phyloP scores from a whole-genome alignment of 306 rosid species.

The Vicia faba region DNA sequence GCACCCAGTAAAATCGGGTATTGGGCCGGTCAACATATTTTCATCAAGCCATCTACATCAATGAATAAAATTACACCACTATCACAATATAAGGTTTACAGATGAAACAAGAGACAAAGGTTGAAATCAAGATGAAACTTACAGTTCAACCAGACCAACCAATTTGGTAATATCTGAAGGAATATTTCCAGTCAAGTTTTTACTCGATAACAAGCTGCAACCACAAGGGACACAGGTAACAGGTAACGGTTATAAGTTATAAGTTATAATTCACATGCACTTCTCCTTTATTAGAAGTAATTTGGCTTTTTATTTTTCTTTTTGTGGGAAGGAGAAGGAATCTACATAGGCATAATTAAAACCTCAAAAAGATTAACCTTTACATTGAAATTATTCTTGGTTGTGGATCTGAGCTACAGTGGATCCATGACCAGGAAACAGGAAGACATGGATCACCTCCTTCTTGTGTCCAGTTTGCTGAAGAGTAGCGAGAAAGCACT shows the following conservation, averaged over 20 bases:
- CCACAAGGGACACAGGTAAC: slow-evolving; percentile 38
- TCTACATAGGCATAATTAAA: slow-evolving; percentile 23
- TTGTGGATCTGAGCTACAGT: slow-evolving; percentile 73
- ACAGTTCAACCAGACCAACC: slow-evolving; percentile 79
- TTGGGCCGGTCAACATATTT: slow-evolving; percentile 60
- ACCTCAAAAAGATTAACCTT: slow-evolving; percentile 34
- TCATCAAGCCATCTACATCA: slow-evolving; percentile 51
- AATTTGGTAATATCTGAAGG: slow-evolving; percentile 70
- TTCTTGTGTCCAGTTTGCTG: slow-evolving; percentile 74
- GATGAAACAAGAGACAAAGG: slow-evolving; percentile 18
- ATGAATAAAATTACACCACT: slow-evolving; percentile 29
- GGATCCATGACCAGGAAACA: slow-evolving; percentile 97
- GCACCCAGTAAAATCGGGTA: slow-evolving; percentile 86
- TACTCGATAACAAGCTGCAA: slow-evolving; percentile 68
- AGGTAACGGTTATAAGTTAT: slow-evolving; percentile 31
- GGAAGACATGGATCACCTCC: slow-evolving; percentile 97
- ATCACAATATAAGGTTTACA: slow-evolving; percentile 20
- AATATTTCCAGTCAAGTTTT: slow-evolving; percentile 76
- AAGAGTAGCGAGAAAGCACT: slow-evolving; percentile 63
- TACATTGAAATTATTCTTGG: slow-evolving; percentile 88
- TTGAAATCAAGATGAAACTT: slow-evolving; percentile 46
- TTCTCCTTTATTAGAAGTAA: slow-evolving; percentile 5
- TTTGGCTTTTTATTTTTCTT: too few species aligned
- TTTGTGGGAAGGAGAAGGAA: background rate
- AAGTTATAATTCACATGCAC: slow-evolving; percentile 28